A percentile compares a stretch with the other conserved stretches of the same genome.
These are phyloP conservation scores for Capsicum rhomboideum DNA, from an alignment of 257 asterid genomes.

Conservation along the genomic window DNA sequence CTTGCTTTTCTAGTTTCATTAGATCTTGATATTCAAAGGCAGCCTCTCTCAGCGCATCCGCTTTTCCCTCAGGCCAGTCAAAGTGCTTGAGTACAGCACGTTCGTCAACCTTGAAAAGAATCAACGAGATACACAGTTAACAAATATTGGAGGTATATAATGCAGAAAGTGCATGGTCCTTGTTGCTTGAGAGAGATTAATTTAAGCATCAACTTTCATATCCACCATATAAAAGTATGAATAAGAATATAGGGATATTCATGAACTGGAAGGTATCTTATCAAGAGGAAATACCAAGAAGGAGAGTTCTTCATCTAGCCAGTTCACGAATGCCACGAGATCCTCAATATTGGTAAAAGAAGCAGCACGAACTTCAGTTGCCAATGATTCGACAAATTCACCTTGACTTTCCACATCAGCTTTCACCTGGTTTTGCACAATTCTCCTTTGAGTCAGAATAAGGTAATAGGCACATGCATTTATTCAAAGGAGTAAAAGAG, in stretches of 20 bases:
- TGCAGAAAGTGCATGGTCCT: background rate
- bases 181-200: background rate
- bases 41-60: constrained; percentile 93
- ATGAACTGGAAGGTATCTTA: background rate
- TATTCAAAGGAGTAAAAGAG: background rate
- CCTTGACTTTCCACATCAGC: constrained; percentile 98
- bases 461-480: background rate
- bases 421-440: constrained; percentile 63
- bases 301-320: constrained; percentile 95
- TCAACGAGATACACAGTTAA: background rate
- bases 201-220: background rate
- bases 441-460: constrained; percentile 6
- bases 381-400: constrained; percentile 83
- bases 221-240: background rate
- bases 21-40: constrained; percentile 90
- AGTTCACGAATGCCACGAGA: constrained; percentile 79
- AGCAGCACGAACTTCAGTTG: constrained; percentile 81
- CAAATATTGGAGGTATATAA: background rate
- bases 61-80: constrained; percentile 99
- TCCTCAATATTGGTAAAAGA: constrained; percentile 62
- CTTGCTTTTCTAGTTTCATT: constrained; percentile 76
- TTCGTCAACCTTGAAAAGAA: constrained; percentile 72
- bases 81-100: constrained; percentile 94
- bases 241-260: too few relatives aligned
- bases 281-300: constrained; percentile 48